Evolutionary conservation across 108 stramenopile species (phyloP).

Genomic region (Schizochytrium sp.): DNA sequence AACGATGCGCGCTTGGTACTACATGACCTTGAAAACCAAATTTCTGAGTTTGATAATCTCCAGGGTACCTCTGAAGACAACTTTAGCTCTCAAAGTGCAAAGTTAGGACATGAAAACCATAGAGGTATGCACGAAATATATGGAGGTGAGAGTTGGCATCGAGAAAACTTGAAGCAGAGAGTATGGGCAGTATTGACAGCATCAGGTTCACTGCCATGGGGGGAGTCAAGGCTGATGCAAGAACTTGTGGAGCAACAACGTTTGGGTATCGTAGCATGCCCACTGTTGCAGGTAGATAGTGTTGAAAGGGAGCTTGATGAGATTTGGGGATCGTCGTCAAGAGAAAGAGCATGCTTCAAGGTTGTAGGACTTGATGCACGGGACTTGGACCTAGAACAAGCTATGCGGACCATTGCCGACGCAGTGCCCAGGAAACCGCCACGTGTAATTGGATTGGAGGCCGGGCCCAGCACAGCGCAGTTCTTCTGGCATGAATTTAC

Average conservation of each 20-base stretch:
- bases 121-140: no score
- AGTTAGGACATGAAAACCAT: no score
- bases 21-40: no score
- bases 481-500: neutral
- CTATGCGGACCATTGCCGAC: neutral
- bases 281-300: neutral
- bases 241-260: neutral
- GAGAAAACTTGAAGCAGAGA: neutral
- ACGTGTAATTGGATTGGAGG: neutral
- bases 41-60: no score
- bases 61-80: no score
- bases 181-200: constrained; percentile 29
- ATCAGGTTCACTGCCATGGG: neutral
- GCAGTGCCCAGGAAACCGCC: neutral
- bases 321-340: neutral
- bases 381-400: neutral
- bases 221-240: neutral
- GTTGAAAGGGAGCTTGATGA: neutral
- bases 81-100: no score
- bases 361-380: neutral
- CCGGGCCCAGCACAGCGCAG: constrained; percentile 25
- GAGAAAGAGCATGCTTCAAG: neutral
- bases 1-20: neutral
- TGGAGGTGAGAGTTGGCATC: neutral
- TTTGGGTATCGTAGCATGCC: neutral